Base-by-base conservation (phyloP, 176 grass and related monocot genomes). In the Oryza glaberrima region DNA sequence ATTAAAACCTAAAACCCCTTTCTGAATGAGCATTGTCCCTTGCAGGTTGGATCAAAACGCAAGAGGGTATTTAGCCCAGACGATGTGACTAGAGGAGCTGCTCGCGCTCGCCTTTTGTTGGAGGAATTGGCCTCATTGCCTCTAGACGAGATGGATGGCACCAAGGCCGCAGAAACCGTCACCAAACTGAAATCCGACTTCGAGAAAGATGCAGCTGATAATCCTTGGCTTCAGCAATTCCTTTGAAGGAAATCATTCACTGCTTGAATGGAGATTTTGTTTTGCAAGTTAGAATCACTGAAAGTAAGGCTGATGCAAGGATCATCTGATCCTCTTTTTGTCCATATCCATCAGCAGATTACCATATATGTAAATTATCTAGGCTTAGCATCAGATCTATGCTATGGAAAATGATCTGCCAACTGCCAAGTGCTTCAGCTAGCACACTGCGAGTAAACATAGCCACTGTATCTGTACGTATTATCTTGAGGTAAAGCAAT, bases 211-310 rank as follows among this genome's bases (percentile, higher is more conserved):
- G 84, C 93, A 54, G 45, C 69, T 11, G 75, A 73, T 25, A 90
- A 86, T 89, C 93, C 96, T 68, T 98, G 96, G 96, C 96, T 98
- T 35, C 84, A 88, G 70, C 96, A 98, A 89, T 95, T 94, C 48
- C 90, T 95, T 80, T 95, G 70, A 91, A 86, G 19, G 7, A 15
- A 65, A 78, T 26, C 69, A 44, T 19, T 43, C 32, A 17, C 51
- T 49, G 48, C 20, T 3, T 46, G 19, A 12, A 80, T 48, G 61
- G 30, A 9, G 63, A 34, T 79, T 80, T 45, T 46, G 14, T 30
- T 43, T 17, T 70, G 30, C 70, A 51, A 51, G 63, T 2, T 34
- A 63, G 76, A 73, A 72, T 34, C 23, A 1, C 14, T 40, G 79
- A 67, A n/a, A 78, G 58, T 20, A 25, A 75, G 2, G 76, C 26